Base-by-base conservation (phyloP, 305 asterid species). In the Stenogyne calaminthoides region DNA sequence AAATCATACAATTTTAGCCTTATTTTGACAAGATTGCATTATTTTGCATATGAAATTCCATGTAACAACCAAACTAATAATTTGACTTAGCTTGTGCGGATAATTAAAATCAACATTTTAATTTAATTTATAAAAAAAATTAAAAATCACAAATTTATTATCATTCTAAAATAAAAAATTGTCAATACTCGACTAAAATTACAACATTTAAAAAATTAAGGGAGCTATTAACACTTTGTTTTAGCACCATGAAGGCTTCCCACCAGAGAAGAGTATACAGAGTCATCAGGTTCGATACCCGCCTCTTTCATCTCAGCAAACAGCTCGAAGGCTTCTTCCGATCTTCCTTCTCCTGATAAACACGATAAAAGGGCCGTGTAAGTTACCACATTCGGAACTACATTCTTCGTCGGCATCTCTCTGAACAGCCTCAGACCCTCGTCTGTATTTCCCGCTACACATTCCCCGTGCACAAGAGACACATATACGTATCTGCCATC, bases 221-320 rank as follows among this genome's bases (percentile, higher is more conserved):
- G n/a, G n/a, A n/a, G n/a, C n/a, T n/a, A n/a, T n/a, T n/a, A n/a
- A n/a, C n/a, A n/a, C 40, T 54, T 46, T 18, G 62, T 62, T 47
- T 69, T 16, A 66, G 64, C 46, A 27, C 80, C 82, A 78, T 90
- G 93, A 51, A 94, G 96, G 80, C 97, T 89, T 64, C 96, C 93
- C 36, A 94, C 97, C 46, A 94, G 97, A 39, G 85, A 81, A 83
- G 90, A 74, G 78, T 87, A 91, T 5, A 89, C 88, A 0, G 71
- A 65, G 71, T 90, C 95, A 76, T 90, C 97, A 10, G 99, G 99
- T 7, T 39, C 74, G 11, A 91, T 61, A 39, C 97, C 97, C 20
- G 82, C 88, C 74, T 70, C 87, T 76, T 75, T 88, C 97, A 94
- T 94, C 84, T 88, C 90, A 46, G 90, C 90, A 44, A 79, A 94